Conservation (phyloP, 2,329 filamentous ascomycete species). For the Didymosphaeria variabile region DNA sequence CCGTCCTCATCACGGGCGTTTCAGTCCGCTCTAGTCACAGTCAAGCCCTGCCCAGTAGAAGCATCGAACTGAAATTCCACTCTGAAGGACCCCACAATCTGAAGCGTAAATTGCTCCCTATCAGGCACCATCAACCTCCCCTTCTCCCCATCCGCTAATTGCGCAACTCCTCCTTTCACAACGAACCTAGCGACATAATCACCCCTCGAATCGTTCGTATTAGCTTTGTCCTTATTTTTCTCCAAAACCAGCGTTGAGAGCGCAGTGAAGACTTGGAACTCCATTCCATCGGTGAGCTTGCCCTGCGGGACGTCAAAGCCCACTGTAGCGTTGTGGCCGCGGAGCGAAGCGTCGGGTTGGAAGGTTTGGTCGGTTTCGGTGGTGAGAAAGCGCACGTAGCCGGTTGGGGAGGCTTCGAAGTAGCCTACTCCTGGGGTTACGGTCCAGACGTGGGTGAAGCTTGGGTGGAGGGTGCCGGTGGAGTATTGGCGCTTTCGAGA, state of each 20-base stretch:
- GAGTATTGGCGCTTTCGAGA: neutral
- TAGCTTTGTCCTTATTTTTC: neutral
- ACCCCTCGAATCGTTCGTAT: neutral
- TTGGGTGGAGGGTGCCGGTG: neutral
- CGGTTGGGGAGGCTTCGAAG: neutral
- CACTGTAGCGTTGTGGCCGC: neutral
- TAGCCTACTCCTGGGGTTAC: neutral
- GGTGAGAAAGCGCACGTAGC: neutral
- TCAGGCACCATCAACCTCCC: neutral
- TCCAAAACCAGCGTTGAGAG: neutral
- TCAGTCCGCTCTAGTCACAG: neutral
- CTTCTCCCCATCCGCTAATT: neutral
- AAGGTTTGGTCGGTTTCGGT: neutral
- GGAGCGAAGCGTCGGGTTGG: neutral
- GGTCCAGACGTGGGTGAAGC: no score
- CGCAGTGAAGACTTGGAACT: neutral
- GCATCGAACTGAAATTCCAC: neutral
- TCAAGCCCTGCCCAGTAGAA: neutral
- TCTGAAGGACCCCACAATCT: neutral
- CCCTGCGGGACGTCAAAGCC: neutral
- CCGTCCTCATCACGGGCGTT: no score
- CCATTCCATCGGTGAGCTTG: neutral
- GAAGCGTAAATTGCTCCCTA: neutral
- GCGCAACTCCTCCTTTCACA: neutral
- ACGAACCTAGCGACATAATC: neutral